phyloP scores from a whole-genome alignment of 495 filamentous ascomycete species.

The Tuber borchii region DNA sequence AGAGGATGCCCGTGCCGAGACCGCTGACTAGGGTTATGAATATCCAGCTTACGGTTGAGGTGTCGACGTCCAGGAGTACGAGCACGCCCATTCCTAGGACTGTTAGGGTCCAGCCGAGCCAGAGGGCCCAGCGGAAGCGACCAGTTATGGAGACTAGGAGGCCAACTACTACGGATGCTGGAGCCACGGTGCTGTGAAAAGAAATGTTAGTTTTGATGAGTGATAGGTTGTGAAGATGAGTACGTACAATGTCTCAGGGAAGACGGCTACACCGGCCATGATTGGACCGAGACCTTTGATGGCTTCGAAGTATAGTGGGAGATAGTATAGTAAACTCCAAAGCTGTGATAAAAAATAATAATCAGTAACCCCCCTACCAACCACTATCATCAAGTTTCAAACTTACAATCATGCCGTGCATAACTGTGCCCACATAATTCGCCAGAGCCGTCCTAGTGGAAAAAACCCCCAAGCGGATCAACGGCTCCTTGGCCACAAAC shows the following conservation, averaged over 20 bases:
- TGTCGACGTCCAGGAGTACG: slow-evolving; percentile 48
- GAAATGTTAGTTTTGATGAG: slow-evolving; percentile 8
- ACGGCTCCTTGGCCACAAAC: slow-evolving; percentile 45
- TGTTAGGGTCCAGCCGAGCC: slow-evolving; percentile 51
- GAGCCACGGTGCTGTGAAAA: slow-evolving; percentile 43
- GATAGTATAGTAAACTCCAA: slow-evolving; percentile 56
- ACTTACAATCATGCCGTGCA: slow-evolving; percentile 48
- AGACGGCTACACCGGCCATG: slow-evolving; percentile 54
- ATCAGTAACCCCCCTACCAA: slow-evolving; percentile 5
- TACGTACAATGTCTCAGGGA: slow-evolving; percentile 51
- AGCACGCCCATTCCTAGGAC: slow-evolving; percentile 48
- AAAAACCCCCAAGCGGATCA: slow-evolving; percentile 49
- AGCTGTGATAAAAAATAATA: slow-evolving; percentile 21
- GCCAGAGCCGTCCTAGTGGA: slow-evolving; percentile 44
- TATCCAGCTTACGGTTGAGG: slow-evolving; percentile 48
- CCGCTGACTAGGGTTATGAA: slow-evolving; percentile 52
- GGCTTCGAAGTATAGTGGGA: slow-evolving; percentile 62
- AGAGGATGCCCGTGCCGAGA: slow-evolving; percentile 53
- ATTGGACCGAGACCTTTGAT: slow-evolving; percentile 55
- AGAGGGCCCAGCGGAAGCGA: slow-evolving; percentile 51
- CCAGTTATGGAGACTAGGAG: slow-evolving; percentile 48
- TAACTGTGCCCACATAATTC: slow-evolving; percentile 46
- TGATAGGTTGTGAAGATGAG: background rate
- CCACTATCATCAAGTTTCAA: background rate
- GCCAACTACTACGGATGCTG: slow-evolving; percentile 49